Conservation (phyloP, 2,329 filamentous ascomycete genomes). For the Phialophora verrucosa region DNA sequence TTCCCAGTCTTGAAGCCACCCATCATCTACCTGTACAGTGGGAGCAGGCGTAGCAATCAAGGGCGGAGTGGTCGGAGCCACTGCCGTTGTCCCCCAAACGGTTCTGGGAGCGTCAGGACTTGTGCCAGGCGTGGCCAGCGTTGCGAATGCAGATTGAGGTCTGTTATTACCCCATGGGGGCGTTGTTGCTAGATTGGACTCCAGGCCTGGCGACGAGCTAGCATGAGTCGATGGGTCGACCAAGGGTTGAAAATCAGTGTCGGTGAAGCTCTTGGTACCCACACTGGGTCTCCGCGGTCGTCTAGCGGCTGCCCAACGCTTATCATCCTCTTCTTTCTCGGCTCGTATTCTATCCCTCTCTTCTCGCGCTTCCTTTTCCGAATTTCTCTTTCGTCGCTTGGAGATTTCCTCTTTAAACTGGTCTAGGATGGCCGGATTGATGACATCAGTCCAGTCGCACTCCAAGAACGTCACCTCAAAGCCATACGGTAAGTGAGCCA, state of each 20-base stretch:
- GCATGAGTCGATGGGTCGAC: slow-evolving; percentile 44
- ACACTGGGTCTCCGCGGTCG: slow-evolving; percentile 61
- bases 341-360: slow-evolving; percentile 83
- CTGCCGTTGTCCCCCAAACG: slow-evolving; percentile 85
- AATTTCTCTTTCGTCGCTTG: slow-evolving; percentile 74
- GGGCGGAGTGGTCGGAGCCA: slow-evolving; percentile 66
- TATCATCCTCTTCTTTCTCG: slow-evolving; percentile 76
- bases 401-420: slow-evolving; percentile 79
- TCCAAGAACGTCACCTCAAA: slow-evolving; percentile 90
- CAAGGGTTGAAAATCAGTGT: slow-evolving; percentile 70
- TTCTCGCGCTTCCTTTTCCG: slow-evolving; percentile 82
- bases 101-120: slow-evolving; percentile 78
- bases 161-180: slow-evolving; percentile 50
- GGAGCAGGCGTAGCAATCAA: slow-evolving; percentile 48
- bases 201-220: slow-evolving; percentile 38
- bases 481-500: slow-evolving; percentile 84
- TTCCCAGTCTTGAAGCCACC: slow-evolving; percentile 86
- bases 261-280: slow-evolving; percentile 57
- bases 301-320: slow-evolving; percentile 70
- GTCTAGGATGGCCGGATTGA: slow-evolving; percentile 74
- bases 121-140: slow-evolving; percentile 76
- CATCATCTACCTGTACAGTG: slow-evolving; percentile 64
- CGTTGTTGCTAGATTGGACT: slow-evolving; percentile 47
- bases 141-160: slow-evolving; percentile 51
- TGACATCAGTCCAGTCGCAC: slow-evolving; percentile 93